A percentile compares a stretch with the other conserved stretches of the same genome.
These are phyloP conservation scores for Galeopsis tetrahit DNA, from an alignment of 257 asterid genomes.

Conservation along the genomic window DNA sequence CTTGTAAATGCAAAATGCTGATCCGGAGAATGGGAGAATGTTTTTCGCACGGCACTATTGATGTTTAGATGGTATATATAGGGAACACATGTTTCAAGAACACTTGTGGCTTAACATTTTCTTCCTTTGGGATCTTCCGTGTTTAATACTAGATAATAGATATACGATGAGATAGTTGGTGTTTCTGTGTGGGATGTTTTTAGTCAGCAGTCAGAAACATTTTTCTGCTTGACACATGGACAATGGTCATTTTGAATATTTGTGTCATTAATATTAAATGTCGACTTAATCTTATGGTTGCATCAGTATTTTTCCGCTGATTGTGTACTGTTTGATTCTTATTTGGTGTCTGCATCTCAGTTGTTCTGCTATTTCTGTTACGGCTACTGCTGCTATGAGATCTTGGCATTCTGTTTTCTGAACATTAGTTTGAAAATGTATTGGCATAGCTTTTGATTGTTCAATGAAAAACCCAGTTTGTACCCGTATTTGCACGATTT, in stretches of 20 bases:
- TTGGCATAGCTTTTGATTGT: background rate
- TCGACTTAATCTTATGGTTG: background rate
- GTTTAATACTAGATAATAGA: conserved; percentile 12
- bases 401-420: conserved; percentile 3
- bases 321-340: background rate
- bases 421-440: background rate
- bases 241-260: background rate
- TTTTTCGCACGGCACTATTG: background rate
- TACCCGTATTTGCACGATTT: background rate
- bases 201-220: conserved; percentile 1
- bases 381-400: background rate
- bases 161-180: background rate
- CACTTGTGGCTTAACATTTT: background rate
- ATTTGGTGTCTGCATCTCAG: background rate
- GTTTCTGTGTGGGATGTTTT: background rate
- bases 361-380: background rate
- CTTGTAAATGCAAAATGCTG: background rate
- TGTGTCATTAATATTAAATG: background rate
- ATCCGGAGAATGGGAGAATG: background rate
- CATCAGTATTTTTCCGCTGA: background rate
- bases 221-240: background rate
- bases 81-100: background rate
- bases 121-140: background rate
- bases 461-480: background rate
- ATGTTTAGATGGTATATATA: background rate